Percentiles rank a stretch among this genome's conserved stretches.
phyloP scores from a whole-genome alignment of 257 asterid genomes.

The Nicotiana obtusifolia region DNA sequence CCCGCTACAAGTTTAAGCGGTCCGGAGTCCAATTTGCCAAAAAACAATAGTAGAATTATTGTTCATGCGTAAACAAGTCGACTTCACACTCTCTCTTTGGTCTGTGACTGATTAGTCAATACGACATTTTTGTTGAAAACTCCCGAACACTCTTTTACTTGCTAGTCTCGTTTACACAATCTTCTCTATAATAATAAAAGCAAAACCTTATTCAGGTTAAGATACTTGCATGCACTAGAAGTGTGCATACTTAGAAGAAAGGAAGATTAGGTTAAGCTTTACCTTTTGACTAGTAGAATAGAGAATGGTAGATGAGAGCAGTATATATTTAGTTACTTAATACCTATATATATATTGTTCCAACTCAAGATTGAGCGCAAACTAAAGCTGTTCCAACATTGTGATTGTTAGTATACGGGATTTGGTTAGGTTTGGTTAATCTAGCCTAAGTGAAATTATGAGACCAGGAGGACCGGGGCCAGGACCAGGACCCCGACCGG shows the following conservation, averaged over 20 bases:
- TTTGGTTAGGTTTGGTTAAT: not conserved
- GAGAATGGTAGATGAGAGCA: not conserved
- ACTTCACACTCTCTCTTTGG: no score
- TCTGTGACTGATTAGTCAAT: no score
- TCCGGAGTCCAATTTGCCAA: no score
- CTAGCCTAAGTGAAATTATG: not conserved
- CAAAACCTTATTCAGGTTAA: no score
- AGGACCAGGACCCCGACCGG: no score
- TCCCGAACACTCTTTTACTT: no score
- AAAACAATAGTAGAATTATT: no score
- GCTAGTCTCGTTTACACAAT: no score
- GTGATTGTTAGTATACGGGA: not conserved
- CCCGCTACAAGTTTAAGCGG: no score
- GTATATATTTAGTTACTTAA: not conserved
- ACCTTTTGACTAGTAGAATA: not conserved
- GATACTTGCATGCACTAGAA: not conserved
- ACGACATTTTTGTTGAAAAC: no score
- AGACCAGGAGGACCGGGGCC: not conserved
- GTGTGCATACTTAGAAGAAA: not conserved
- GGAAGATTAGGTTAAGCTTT: not conserved
- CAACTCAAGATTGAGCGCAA: not conserved
- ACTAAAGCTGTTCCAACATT: not conserved
- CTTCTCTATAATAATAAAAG: no score
- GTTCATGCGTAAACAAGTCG: no score
- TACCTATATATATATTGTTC: not conserved